phyloP scores from a whole-genome alignment of 202 grass and related monocot species.

The Setaria italica region DNA sequence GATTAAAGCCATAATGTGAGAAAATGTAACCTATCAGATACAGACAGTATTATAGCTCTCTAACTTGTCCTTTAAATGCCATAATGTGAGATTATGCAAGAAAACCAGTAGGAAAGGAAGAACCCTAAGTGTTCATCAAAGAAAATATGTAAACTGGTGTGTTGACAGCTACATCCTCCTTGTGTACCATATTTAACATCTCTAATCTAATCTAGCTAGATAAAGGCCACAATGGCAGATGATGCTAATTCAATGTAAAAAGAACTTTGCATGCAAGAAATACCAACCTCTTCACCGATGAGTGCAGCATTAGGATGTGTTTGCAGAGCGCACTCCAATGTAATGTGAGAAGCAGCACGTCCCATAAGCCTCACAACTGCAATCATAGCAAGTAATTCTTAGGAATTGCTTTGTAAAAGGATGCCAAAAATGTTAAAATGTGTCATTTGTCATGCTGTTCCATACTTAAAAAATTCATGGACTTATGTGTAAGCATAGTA shows the following conservation, averaged over 20 bases:
- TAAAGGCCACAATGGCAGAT: background rate
- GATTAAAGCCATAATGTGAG: background rate
- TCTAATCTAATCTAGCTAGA: conserved; percentile 22
- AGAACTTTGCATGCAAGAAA: conserved; percentile 20
- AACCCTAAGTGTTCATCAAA: background rate
- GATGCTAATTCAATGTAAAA: conserved; percentile 18
- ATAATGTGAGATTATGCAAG: background rate
- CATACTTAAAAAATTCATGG: background rate
- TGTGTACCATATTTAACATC: background rate
- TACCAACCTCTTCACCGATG: conserved; percentile 91
- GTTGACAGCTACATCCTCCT: background rate
- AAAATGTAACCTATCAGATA: background rate
- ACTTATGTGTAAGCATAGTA: background rate
- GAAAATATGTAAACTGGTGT: background rate
- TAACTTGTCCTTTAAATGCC: background rate
- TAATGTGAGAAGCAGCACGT: conserved; percentile 99
- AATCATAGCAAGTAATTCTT: conserved; percentile 32
- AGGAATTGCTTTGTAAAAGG: background rate
- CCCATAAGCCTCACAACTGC: conserved; percentile 99
- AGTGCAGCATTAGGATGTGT: conserved; percentile 95
- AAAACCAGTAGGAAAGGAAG: background rate
- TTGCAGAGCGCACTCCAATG: conserved; percentile 94
- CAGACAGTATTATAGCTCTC: background rate
- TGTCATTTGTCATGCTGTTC: background rate
- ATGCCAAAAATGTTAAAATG: conserved; percentile 5